phyloP scores from a whole-genome alignment of 163 green algal species.

The Volvox carteri region DNA sequence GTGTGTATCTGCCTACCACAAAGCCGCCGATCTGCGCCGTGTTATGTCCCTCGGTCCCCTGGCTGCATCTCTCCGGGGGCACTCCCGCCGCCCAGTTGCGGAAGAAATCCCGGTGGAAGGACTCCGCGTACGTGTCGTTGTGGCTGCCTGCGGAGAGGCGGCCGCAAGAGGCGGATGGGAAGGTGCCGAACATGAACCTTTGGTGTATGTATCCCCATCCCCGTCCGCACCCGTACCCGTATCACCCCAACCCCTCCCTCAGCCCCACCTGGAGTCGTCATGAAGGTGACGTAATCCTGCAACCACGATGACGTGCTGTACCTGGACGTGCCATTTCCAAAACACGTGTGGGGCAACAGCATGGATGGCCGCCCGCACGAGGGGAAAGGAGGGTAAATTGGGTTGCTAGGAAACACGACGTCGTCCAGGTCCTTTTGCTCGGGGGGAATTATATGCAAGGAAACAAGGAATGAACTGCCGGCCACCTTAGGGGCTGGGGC shows the following conservation, averaged over 20 bases:
- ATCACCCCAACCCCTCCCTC: too few relatives aligned
- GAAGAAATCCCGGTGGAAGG: constrained; percentile 81
- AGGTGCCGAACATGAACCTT: not conserved
- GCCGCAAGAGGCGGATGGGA: not conserved
- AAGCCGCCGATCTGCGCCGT: constrained; percentile 83
- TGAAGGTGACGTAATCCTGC: constrained; percentile 78
- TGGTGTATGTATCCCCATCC: too few relatives aligned
- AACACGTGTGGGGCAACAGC: too few relatives aligned
- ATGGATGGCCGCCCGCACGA: too few relatives aligned
- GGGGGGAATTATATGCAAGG: too few relatives aligned
- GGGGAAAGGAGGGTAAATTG: too few relatives aligned
- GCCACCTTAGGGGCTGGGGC: too few relatives aligned
- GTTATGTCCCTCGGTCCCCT: constrained; percentile 82
- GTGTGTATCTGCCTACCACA: constrained; percentile 69
- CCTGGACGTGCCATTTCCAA: too few relatives aligned
- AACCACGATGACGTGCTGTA: constrained; percentile 60
- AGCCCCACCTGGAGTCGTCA: constrained; percentile 78
- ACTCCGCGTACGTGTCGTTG: constrained; percentile 81
- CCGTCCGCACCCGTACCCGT: too few relatives aligned
- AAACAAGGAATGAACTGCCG: too few relatives aligned
- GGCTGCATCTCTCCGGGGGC: constrained; percentile 73
- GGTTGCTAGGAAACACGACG: too few relatives aligned
- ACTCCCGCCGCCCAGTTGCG: constrained; percentile 74
- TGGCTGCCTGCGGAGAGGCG: constrained; percentile 57
- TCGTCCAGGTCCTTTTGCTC: too few relatives aligned